Base-by-base conservation (phyloP, 805 yeast genomes). In the Deakozyma indianensis region DNA sequence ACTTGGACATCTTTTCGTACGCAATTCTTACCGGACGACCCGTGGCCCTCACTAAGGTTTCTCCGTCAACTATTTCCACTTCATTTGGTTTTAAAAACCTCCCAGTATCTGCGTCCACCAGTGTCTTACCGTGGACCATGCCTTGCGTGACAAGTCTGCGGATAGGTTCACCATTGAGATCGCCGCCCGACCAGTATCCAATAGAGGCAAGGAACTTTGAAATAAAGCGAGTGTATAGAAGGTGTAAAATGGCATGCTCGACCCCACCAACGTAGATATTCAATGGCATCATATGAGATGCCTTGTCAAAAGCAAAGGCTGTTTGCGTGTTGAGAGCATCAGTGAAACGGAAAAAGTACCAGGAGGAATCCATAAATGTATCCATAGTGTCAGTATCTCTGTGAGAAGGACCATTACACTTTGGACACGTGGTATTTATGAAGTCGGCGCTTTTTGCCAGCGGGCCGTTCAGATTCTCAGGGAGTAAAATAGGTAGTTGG, bases 301-400 rank as follows among this genome's bases (percentile, higher is more conserved):
- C 84, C 21, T 59, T 61, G 9, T 69, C 69, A 47, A 59, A 62
- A 23, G 56, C 64, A 55, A 90, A 86, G 1, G 85, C 83, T 35
- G 57, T 51, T 0, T 53, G 42, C 0, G 55, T 49, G 59, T 92
- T 90, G 25, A 76, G 64, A 0, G 94, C 68, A 59, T 92, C 97
- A 2, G 80, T 63, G 55, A 76, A 88, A 48, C 98, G 73, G 66
- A 92, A 80, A 61, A 74, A 84, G 62, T 92, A 92, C 98, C 98
- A 92, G 2, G 96, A 87, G 16, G 95, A 83, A 63, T 92, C 98
- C 77, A 92, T 90, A 57, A 92, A 92, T 0, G 98, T 92, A 58
- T 92, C 98, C 98, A 92, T 90, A 0, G 98, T 92, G 57, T 92
- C 98, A 0, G 97, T 85, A 52, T 92, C 98, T 55, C 98, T 73